Percentiles rank a stretch among this genome's conserved stretches.
Evolutionary conservation across 768 basidiomycete species (phyloP).

Genomic region (Sarcodon aspratus): DNA sequence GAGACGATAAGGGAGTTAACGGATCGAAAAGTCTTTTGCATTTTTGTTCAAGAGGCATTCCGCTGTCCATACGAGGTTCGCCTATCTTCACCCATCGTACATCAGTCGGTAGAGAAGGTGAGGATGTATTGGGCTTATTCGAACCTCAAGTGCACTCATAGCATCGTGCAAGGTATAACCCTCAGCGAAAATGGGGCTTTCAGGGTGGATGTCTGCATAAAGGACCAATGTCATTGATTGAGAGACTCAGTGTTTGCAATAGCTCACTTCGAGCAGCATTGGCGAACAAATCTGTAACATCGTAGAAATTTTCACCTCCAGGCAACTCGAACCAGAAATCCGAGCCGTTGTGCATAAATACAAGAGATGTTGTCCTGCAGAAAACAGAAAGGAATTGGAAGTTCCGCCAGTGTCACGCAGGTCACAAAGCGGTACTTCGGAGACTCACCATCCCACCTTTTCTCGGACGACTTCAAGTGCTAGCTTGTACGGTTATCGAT

Average conservation of each 20-base stretch:
- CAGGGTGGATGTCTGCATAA: slow-evolving; percentile 46
- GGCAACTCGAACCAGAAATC: slow-evolving; percentile 23
- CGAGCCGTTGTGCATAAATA: too few species aligned
- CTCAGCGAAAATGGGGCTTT: slow-evolving; percentile 52
- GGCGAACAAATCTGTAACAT: slow-evolving; percentile 50
- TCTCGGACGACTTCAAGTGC: too few species aligned
- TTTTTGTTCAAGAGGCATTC: slow-evolving; percentile 37
- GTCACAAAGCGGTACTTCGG: too few species aligned
- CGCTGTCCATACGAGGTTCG: slow-evolving; percentile 83
- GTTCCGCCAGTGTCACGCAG: too few species aligned
- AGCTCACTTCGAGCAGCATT: slow-evolving; percentile 49
- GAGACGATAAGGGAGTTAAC: slow-evolving; percentile 47
- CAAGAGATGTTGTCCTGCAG: too few species aligned
- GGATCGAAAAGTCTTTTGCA: slow-evolving; percentile 48
- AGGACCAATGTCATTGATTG: neutral
- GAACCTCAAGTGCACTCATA: slow-evolving; percentile 89
- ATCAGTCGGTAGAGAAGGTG: neutral
- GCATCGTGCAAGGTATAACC: slow-evolving; percentile 73
- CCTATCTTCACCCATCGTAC: slow-evolving; percentile 49
- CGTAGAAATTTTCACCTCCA: slow-evolving; percentile 48
- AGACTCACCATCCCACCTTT: too few species aligned
- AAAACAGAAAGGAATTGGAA: too few species aligned
- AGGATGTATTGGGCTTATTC: slow-evolving; percentile 6
- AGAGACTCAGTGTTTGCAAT: neutral
- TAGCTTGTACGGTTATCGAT: too few species aligned